Percentiles rank a stretch among this genome's conserved stretches.
Evolutionary conservation across 2,329 filamentous ascomycete genomes (phyloP).

Genomic region (Neofusicoccum parvum): DNA sequence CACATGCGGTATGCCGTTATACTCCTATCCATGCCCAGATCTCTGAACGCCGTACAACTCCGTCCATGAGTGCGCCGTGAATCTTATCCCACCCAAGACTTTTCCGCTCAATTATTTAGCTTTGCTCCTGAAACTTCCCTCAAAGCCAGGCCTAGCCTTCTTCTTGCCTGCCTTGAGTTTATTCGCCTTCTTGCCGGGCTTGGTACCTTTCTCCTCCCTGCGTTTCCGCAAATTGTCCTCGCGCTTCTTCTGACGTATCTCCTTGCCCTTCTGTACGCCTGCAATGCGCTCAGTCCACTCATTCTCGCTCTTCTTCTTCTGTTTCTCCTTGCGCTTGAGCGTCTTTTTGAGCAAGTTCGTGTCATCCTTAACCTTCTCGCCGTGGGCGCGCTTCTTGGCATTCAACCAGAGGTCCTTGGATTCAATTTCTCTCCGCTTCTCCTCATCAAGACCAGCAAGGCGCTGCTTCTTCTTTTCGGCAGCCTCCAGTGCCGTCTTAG

Average conservation of each 20-base stretch:
- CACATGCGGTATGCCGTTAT: slow-evolving; percentile 1
- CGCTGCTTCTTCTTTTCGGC: slow-evolving; percentile 85
- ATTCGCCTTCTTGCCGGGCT: slow-evolving; percentile 53
- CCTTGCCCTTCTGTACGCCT: slow-evolving; percentile 49
- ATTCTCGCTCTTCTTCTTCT: slow-evolving; percentile 88
- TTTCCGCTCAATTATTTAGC: slow-evolving; percentile 4
- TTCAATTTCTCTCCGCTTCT: slow-evolving; percentile 81
- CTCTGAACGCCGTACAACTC: slow-evolving; percentile 1
- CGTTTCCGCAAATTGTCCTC: slow-evolving; percentile 65
- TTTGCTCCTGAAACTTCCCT: slow-evolving; percentile 66
- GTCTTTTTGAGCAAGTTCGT: slow-evolving; percentile 84
- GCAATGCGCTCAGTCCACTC: slow-evolving; percentile 66
- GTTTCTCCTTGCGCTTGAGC: slow-evolving; percentile 86
- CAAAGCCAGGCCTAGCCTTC: slow-evolving; percentile 59
- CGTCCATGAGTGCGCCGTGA: background rate
- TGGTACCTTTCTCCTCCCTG: slow-evolving; percentile 78
- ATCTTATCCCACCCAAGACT: background rate
- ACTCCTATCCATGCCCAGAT: slow-evolving; percentile 10
- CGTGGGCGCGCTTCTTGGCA: slow-evolving; percentile 84
- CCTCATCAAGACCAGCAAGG: slow-evolving; percentile 71
- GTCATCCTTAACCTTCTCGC: slow-evolving; percentile 86
- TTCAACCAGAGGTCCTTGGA: slow-evolving; percentile 96
- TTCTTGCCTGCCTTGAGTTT: slow-evolving; percentile 52
- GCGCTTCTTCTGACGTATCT: slow-evolving; percentile 53
- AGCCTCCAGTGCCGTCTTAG: slow-evolving; percentile 81